Percentiles rank a stretch among this genome's conserved stretches.
Evolutionary conservation across 768 basidiomycete species (phyloP).

Genomic region (Strobilomyces dryophilus): DNA sequence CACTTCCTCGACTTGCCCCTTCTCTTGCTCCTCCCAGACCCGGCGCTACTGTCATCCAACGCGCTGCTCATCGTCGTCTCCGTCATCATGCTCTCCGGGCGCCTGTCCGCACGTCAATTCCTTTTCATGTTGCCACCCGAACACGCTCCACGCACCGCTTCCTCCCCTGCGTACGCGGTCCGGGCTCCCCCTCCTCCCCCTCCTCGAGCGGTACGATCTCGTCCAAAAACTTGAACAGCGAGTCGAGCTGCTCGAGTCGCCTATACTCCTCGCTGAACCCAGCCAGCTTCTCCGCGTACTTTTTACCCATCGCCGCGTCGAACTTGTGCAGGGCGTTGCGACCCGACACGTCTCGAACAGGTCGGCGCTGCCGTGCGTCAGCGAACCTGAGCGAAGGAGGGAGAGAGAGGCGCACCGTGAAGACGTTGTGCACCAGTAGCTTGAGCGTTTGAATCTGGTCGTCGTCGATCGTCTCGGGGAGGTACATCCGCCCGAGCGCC

Average conservation of each 20-base stretch:
- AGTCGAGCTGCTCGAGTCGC: constrained; percentile 56
- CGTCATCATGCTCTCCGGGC: constrained; percentile 56
- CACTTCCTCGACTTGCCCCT: constrained; percentile 38
- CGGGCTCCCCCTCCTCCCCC: constrained; percentile 42
- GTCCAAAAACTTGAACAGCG: constrained; percentile 68
- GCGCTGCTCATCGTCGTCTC: constrained; percentile 38
- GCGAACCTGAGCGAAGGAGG: neutral
- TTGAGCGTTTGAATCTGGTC: constrained; percentile 62
- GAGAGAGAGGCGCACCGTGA: constrained; percentile 6
- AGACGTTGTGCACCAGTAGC: constrained; percentile 48
- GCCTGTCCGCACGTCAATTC: constrained; percentile 31
- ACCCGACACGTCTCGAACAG: no score
- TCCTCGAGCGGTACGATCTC: constrained; percentile 67
- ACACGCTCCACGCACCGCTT: constrained; percentile 38
- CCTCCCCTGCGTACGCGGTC: constrained; percentile 38
- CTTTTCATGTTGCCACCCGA: neutral
- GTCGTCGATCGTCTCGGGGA: constrained; percentile 70
- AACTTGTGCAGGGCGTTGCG: constrained; percentile 74
- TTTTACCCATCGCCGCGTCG: constrained; percentile 60
- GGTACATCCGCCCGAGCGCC: constrained; percentile 55
- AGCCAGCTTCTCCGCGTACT: constrained; percentile 66
- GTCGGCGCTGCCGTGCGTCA: no score
- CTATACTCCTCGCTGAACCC: constrained; percentile 61
- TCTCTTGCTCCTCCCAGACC: constrained; percentile 23
- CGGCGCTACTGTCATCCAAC: constrained; percentile 30